These are phyloP conservation scores for Alternaria hordeiaustralica DNA, from an alignment of 2,329 filamentous ascomycete species.

Conservation along the genomic window DNA sequence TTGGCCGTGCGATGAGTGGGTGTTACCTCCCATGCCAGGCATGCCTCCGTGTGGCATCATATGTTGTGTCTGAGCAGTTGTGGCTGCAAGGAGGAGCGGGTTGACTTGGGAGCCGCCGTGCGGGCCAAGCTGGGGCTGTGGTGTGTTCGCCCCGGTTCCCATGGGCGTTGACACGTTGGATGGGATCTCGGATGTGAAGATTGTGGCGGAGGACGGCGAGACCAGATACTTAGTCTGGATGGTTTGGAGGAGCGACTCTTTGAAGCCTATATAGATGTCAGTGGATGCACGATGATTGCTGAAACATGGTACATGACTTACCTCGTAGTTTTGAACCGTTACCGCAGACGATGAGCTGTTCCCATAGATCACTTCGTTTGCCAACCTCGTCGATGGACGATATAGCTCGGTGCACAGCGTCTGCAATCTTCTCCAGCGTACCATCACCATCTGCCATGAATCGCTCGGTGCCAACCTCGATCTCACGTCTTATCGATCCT, in stretches of 20 bases:
- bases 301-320: slow-evolving; percentile 33
- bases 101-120: slow-evolving; percentile 71
- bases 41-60: slow-evolving; percentile 51
- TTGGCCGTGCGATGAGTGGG: slow-evolving; percentile 69
- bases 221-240: slow-evolving; percentile 85
- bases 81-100: slow-evolving; percentile 89
- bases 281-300: slow-evolving; percentile 20
- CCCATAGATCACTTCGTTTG: slow-evolving; percentile 88
- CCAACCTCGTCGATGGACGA: slow-evolving; percentile 83
- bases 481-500: slow-evolving; percentile 61
- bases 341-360: slow-evolving; percentile 87
- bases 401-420: slow-evolving; percentile 82
- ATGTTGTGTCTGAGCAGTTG: slow-evolving; percentile 69
- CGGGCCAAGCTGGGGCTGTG: slow-evolving; percentile 64
- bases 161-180: slow-evolving; percentile 91
- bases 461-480: slow-evolving; percentile 79
- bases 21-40: slow-evolving; percentile 53
- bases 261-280: slow-evolving; percentile 68
- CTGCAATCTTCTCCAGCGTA: slow-evolving; percentile 83
- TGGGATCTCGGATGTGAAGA: slow-evolving; percentile 95
- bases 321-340: slow-evolving; percentile 76
- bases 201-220: slow-evolving; percentile 89
- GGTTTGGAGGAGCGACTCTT: slow-evolving; percentile 82
- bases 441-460: slow-evolving; percentile 69
- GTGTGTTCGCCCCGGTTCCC: slow-evolving; percentile 90